Evolutionary conservation across 2,329 filamentous ascomycete genomes (phyloP).

Genomic region (Monilinia polystroma): DNA sequence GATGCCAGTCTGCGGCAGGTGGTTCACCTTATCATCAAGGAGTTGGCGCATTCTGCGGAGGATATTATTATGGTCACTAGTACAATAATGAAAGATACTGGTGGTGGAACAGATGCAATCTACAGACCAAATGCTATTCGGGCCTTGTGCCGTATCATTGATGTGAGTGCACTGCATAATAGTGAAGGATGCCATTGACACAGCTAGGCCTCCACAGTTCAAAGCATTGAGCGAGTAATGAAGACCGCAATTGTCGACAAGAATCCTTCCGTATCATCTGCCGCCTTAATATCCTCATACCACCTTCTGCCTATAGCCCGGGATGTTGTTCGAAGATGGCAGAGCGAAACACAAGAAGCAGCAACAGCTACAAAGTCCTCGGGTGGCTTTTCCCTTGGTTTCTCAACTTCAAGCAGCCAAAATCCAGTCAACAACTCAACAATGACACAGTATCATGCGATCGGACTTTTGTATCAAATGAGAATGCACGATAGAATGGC

Average conservation of each 20-base stretch:
- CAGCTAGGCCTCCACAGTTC: conserved; percentile 80
- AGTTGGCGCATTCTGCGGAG: conserved; percentile 90
- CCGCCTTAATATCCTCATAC: conserved; percentile 93
- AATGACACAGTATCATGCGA: conserved; percentile 98
- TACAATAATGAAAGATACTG: conserved; percentile 99
- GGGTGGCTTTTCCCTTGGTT: conserved; percentile 86
- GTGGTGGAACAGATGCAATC: conserved; percentile 88
- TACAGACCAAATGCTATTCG: conserved; percentile 96
- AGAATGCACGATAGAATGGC: conserved; percentile 97
- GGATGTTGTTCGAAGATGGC: conserved; percentile 95
- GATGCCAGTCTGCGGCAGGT: conserved; percentile 97
- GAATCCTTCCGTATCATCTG: conserved; percentile 94
- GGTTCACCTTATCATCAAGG: conserved; percentile 98
- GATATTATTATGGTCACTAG: conserved; percentile 99
- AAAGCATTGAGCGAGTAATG: conserved; percentile 96
- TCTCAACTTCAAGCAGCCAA: conserved; percentile 74
- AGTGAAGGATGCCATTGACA: conserved; percentile 32
- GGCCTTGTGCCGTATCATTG: conserved; percentile 93
- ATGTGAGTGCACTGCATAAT: conserved; percentile 57
- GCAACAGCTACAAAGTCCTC: conserved; percentile 87
- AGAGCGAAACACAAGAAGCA: conserved; percentile 96
- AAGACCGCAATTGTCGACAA: conserved; percentile 99
- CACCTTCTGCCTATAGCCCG: conserved; percentile 94
- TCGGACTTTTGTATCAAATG: conserved; percentile 97
- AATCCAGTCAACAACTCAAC: conserved; percentile 87